Base-by-base conservation (phyloP, 2,329 filamentous ascomycete genomes). In the Hypoxylon sp. region DNA sequence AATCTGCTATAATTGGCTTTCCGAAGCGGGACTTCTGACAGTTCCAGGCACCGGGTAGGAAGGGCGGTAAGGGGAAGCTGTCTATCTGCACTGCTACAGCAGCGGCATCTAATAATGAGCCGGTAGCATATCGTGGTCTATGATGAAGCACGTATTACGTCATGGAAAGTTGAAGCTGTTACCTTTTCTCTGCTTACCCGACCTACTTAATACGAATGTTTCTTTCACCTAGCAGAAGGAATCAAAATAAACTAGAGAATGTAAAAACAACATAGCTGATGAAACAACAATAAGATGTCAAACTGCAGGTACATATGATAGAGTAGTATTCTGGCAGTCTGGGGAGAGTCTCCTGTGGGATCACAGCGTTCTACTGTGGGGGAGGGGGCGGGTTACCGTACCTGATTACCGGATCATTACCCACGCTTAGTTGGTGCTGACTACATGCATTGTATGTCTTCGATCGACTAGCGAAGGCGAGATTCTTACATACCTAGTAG, bases 11-110 rank as follows among this genome's bases (percentile, higher is more conserved):
- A 45, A 52, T 53, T 43, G 48, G 56, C 13, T 51, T 52, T 36
- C 32, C 30, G 51, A 23, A 6, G 25, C 49, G 53, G 50, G 19
- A 67, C 49, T 21, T 41, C 5, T 46, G 28, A 32, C 48, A 36
- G 23, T 57, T 51, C 66, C 66, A 38, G 28, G 43, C 60, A 62
- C 59, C 66, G 36, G 62, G 62, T 65, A 60, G 43, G 21, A 28
- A 59, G 30, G 60, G 38, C 6, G 38, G 52, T 30, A 46, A 30
- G 30, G 45, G 56, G 46, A 58, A 58, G 60, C 59, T 62, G 58
- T 49, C 41, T 65, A 56, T 58, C 53, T 68, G 63, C 63, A 68
- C 34, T 66, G 50, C 59, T 55, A 68, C 66, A 13, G 46, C 30
- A 43, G 51, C 28, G 53, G 48, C 51, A 32, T 41, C 19, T 34